Conservation (phyloP, 345 rosid genomes). For the Rhizophora apiculata region DNA sequence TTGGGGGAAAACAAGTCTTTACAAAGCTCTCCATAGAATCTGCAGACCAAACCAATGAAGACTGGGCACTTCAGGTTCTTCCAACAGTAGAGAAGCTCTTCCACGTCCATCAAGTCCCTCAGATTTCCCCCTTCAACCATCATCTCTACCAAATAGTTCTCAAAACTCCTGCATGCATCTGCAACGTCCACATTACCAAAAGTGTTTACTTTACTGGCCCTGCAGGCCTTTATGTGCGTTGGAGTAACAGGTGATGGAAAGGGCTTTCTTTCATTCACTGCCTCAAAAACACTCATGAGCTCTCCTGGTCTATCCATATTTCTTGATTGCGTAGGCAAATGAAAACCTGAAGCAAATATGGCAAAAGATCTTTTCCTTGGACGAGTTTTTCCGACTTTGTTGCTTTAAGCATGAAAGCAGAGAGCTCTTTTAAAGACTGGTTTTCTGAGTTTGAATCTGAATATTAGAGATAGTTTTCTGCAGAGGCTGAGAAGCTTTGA, state of each 20-base stretch:
- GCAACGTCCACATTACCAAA: slow-evolving; percentile 42
- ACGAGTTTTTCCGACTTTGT: slow-evolving; percentile 24
- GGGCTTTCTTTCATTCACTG: slow-evolving; percentile 26
- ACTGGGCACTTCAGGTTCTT: slow-evolving; percentile 76
- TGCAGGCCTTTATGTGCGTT: slow-evolving; percentile 22
- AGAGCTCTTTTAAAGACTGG: slow-evolving; percentile 48
- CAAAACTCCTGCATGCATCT: slow-evolving; percentile 84
- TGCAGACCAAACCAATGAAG: slow-evolving; percentile 64
- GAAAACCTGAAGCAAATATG: slow-evolving; percentile 26
- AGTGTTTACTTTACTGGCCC: slow-evolving; percentile 18
- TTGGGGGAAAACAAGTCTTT: slow-evolving; percentile 49
- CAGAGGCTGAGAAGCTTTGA: slow-evolving; percentile 56
- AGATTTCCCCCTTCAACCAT: slow-evolving; percentile 51
- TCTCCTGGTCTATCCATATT: slow-evolving; percentile 36
- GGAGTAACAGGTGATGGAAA: slow-evolving; percentile 57
- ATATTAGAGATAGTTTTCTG: slow-evolving; percentile 36
- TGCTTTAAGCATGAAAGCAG: slow-evolving; percentile 17
- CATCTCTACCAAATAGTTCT: slow-evolving; percentile 79
- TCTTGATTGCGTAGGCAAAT: slow-evolving; percentile 17
- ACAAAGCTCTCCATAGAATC: slow-evolving; percentile 91
- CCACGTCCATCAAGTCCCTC: slow-evolving; percentile 74
- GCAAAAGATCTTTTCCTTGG: slow-evolving; percentile 1
- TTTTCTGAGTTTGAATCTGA: slow-evolving; percentile 48
- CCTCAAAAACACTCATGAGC: slow-evolving; percentile 30
- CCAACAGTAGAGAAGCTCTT: slow-evolving; percentile 89